phyloP scores from a whole-genome alignment of 2,329 filamentous ascomycete species.

The Diaporthe sp. region DNA sequence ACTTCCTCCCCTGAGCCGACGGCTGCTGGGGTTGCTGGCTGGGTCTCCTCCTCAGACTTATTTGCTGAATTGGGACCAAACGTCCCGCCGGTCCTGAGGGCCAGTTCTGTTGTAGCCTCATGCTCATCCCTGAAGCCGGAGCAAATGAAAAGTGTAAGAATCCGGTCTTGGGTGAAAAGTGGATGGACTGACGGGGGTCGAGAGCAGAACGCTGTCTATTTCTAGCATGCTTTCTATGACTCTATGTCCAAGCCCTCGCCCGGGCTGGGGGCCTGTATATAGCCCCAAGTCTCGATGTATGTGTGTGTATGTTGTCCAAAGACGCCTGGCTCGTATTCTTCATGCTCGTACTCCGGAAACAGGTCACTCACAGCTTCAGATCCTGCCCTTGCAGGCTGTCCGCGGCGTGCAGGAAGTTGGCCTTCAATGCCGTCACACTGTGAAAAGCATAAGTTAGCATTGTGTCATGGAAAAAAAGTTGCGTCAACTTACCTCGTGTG shows the following conservation, averaged over 20 bases:
- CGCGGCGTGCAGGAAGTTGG: conserved; percentile 87
- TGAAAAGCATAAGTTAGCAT: conserved; percentile 29
- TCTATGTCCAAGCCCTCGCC: conserved; percentile 27
- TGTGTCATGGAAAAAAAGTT: background rate
- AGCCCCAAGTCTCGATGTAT: conserved; percentile 13
- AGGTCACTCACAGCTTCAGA: conserved; percentile 82
- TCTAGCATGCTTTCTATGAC: conserved; percentile 41
- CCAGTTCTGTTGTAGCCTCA: conserved; percentile 14
- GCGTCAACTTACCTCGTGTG: conserved; percentile 77
- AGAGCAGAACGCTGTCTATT: conserved; percentile 44
- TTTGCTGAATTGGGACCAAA: conserved; percentile 38
- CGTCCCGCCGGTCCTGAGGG: conserved; percentile 40
- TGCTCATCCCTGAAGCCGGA: conserved; percentile 40
- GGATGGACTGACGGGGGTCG: conserved; percentile 33
- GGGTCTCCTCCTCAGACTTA: conserved; percentile 40
- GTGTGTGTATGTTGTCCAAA: conserved; percentile 25
- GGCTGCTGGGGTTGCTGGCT: conserved; percentile 12
- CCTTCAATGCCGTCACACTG: conserved; percentile 90
- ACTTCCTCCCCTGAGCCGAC: conserved; percentile 38
- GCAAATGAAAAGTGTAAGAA: conserved; percentile 49
- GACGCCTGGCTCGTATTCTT: conserved; percentile 2
- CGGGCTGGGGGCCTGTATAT: background rate
- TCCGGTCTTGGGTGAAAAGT: conserved; percentile 43
- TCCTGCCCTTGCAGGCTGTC: conserved; percentile 75
- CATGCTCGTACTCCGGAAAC: conserved; percentile 37